These are phyloP conservation scores for Colletotrichum australisinense DNA, from an alignment of 2,329 filamentous ascomycete genomes.

Conservation along the genomic window DNA sequence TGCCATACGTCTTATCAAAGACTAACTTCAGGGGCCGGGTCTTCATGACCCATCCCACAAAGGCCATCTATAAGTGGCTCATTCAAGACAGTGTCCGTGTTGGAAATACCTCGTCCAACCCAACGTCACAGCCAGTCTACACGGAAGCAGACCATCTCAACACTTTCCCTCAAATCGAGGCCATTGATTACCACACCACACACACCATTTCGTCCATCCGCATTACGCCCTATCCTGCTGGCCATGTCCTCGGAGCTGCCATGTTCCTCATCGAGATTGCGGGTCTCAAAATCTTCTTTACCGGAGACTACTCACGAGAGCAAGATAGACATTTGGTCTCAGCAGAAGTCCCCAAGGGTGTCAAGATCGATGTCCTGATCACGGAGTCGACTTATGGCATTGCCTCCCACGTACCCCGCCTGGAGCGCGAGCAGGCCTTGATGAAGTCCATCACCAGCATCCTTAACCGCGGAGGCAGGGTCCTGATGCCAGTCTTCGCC, in stretches of 20 bases:
- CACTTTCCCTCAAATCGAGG: slow-evolving; percentile 94
- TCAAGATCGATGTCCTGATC: slow-evolving; percentile 96
- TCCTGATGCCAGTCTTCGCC: slow-evolving; percentile 95
- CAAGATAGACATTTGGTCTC: slow-evolving; percentile 96
- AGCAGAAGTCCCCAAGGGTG: slow-evolving; percentile 85
- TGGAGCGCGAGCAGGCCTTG: slow-evolving; percentile 91
- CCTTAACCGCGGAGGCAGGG: slow-evolving; percentile 90
- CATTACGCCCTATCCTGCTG: slow-evolving; percentile 96
- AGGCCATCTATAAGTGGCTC: slow-evolving; percentile 99
- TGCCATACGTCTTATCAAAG: slow-evolving; percentile 97
- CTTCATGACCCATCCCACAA: slow-evolving; percentile 99
- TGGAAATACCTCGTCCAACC: slow-evolving; percentile 74
- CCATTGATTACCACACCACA: slow-evolving; percentile 98
- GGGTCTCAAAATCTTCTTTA: slow-evolving; percentile 96
- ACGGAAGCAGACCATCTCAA: slow-evolving; percentile 95
- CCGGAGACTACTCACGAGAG: slow-evolving; percentile 96
- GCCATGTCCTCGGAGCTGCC: slow-evolving; percentile 96
- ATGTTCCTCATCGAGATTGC: slow-evolving; percentile 99
- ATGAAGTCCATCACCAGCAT: slow-evolving; percentile 97
- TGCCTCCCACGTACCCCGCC: slow-evolving; percentile 88
- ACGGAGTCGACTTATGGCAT: slow-evolving; percentile 98
- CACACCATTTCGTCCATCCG: slow-evolving; percentile 97
- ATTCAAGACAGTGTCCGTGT: slow-evolving; percentile 97
- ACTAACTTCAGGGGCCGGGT: slow-evolving; percentile 97
- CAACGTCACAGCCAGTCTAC: slow-evolving; percentile 81